Conservation (phyloP, 192 early-diverging fungal genomes). For the Rhizoclosmatium sp. region DNA sequence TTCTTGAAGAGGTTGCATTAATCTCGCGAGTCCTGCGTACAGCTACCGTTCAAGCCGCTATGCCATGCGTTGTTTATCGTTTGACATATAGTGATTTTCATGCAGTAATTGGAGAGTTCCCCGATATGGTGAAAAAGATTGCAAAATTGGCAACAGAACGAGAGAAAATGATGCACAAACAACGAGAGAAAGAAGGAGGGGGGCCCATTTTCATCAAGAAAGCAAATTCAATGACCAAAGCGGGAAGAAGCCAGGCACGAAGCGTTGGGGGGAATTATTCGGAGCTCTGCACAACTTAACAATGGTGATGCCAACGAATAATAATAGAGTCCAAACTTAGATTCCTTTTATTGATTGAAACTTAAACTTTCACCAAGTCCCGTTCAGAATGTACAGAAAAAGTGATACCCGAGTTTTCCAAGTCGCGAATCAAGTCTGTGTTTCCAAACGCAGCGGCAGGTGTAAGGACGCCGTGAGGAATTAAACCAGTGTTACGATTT, state of each 20-base stretch:
- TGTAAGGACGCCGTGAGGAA: constrained; percentile 48
- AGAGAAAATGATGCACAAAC: constrained; percentile 6
- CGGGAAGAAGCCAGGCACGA: neutral
- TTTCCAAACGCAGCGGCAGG: constrained; percentile 43
- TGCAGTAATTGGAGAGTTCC: constrained; percentile 9
- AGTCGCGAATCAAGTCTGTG: constrained; percentile 21
- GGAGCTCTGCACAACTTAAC: too few species aligned
- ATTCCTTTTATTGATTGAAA: constrained; percentile 1
- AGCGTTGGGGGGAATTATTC: neutral
- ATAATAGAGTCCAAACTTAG: neutral
- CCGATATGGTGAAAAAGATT: constrained; percentile 17
- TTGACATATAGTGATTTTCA: constrained; percentile 19
- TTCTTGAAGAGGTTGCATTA: constrained; percentile 1
- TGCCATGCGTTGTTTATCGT: constrained; percentile 13
- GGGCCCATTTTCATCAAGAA: neutral
- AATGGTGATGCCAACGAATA: neutral
- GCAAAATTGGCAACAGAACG: constrained; percentile 4
- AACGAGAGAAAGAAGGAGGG: neutral
- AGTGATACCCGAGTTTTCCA: constrained; percentile 24
- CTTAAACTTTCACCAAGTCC: constrained; percentile 20
- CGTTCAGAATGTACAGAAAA: constrained; percentile 33
- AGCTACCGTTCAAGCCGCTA: constrained; percentile 16
- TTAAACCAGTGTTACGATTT: constrained; percentile 22
- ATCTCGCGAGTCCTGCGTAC: neutral
- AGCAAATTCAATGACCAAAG: neutral